A percentile compares a stretch with the other conserved stretches of the same genome.
phyloP scores from a whole-genome alignment of 371 early-diverging fungal genomes.

The Lichtheimia hyalospora region DNA sequence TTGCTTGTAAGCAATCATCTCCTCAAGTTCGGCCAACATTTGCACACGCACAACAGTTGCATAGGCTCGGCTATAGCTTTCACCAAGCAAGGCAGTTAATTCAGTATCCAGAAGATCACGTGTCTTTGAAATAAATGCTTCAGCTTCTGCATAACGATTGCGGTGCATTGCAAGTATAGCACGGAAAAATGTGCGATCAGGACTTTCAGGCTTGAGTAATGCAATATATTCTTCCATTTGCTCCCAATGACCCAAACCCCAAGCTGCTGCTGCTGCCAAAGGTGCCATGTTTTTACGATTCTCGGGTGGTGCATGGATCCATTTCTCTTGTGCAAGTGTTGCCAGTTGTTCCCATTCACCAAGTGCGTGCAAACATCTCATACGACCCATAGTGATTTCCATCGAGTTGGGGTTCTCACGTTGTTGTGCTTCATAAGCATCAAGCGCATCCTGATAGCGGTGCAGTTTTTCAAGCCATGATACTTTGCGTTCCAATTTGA shows the following conservation, averaged over 20 bases:
- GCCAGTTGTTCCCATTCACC: constrained; percentile 95
- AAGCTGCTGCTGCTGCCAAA: constrained; percentile 92
- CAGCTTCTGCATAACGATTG: constrained; percentile 78
- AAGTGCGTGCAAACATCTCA: constrained; percentile 91
- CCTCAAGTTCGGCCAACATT: constrained; percentile 97
- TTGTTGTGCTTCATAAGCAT: constrained; percentile 85
- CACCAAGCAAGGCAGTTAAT: constrained; percentile 86
- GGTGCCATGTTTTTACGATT: constrained; percentile 76
- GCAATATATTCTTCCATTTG: constrained; percentile 89
- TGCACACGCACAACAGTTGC: constrained; percentile 88
- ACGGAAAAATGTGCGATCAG: constrained; percentile 75
- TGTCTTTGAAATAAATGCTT: constrained; percentile 76
- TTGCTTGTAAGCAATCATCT: constrained; percentile 90
- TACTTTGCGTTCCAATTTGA: constrained; percentile 85
- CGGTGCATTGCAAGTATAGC: constrained; percentile 89
- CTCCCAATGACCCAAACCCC: constrained; percentile 93
- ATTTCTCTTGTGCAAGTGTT: constrained; percentile 80
- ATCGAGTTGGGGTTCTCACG: constrained; percentile 74
- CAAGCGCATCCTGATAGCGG: constrained; percentile 94
- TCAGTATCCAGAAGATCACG: constrained; percentile 89
- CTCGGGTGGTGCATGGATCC: constrained; percentile 62
- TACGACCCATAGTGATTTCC: constrained; percentile 81
- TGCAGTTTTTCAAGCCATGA: constrained; percentile 95
- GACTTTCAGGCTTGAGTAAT: constrained; percentile 75
- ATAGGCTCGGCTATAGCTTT: constrained; percentile 95